Evolutionary conservation across 345 rosid species (phyloP).

Genomic region (Garcia nutans): DNA sequence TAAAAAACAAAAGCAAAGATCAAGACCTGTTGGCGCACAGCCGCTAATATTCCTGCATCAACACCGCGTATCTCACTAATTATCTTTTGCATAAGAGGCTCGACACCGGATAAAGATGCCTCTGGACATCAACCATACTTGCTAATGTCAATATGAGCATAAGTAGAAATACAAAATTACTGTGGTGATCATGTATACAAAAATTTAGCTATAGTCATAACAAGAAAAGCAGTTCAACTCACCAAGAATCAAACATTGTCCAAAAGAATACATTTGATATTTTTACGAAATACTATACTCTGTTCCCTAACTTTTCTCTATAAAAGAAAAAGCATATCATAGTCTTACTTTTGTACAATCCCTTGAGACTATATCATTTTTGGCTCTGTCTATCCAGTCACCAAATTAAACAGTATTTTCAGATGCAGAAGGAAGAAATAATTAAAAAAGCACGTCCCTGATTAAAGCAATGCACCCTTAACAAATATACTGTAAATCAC

Average conservation of each 20-base stretch:
- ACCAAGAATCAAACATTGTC: background rate
- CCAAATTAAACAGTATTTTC: no score
- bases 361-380: background rate
- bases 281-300: background rate
- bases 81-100: conserved; percentile 96
- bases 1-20: conserved; percentile 10
- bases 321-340: background rate
- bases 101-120: conserved; percentile 94
- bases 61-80: conserved; percentile 92
- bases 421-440: no score
- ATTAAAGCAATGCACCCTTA: no score
- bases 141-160: conserved; percentile 7
- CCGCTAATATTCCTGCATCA: conserved; percentile 83
- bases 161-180: conserved; percentile 5
- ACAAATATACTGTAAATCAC: no score
- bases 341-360: background rate
- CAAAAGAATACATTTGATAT: background rate
- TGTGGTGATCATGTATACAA: no score
- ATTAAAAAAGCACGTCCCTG: no score
- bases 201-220: background rate
- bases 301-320: background rate
- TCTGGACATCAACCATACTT: conserved; percentile 47
- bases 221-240: background rate
- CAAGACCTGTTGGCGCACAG: conserved; percentile 95
- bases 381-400: background rate